Base-by-base conservation (phyloP, 768 basidiomycete species). In the Phaffia tasmanica region DNA sequence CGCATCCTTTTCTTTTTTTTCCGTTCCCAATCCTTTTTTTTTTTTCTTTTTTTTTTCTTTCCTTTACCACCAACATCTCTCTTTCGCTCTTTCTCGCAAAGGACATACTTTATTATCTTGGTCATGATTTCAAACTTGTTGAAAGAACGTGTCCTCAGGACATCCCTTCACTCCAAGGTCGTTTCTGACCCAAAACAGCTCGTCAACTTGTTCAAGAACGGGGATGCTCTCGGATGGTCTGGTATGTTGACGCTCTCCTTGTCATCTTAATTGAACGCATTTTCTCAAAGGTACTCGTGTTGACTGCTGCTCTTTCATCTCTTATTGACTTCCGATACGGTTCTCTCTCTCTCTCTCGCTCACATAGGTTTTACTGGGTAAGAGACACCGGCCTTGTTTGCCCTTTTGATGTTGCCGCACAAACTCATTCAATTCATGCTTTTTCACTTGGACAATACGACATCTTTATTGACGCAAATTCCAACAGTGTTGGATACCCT, bases 401-500 rank as follows among this genome's bases (percentile, higher is more conserved):
- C 11, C 35, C 11, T 42, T 7, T 18, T 18, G 15, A n/a, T 53
- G 14, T 18, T 19, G 21, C 25, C 14, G 51, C 62, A 1, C 29
- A 47, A 4, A 23, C 50, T 6, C 16, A 18, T 4, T 48, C 61
- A 18, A 21, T 21, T 16, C 50, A 9, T 14, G 14, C 58, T 30
- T 32, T 11, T 51, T 50, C 25, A 15, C 51, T 19, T n/a, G 6
- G 49, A 16, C 23, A 8, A 35, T 25, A 19, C 6, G 9, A 30
- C 62, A 30, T n/a, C 56, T 57, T 29, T 32, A 23, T 8, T 23
- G 69, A 58, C 59, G 59, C 46, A 27, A 63, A 62, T n/a, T 71
- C 71, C 55, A 68, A 69, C 3, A 70, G 69, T 15, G 70, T 71
- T 11, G 72, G 72, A n/a, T 72, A 71, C 59, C 72, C 72, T 6